Percentiles rank a stretch among this genome's conserved stretches.
Conservation (phyloP, 2,329 filamentous ascomycete genomes). For the Trichoderma aggressivum region DNA sequence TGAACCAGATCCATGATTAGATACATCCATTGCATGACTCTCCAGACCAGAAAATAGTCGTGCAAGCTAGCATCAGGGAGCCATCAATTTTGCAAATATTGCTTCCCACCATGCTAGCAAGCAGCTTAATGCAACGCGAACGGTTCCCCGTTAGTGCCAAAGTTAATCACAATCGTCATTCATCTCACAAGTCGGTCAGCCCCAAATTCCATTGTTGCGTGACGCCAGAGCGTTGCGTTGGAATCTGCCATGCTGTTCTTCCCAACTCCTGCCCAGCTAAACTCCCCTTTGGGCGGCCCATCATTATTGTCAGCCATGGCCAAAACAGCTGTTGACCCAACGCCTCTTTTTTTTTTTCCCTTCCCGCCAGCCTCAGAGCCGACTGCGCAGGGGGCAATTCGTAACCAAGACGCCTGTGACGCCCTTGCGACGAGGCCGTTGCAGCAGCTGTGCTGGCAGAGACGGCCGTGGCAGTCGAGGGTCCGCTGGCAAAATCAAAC, state of each 20-base stretch:
- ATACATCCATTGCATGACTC: background rate
- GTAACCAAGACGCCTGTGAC: background rate
- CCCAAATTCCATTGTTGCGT: conserved; percentile 1
- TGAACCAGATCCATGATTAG: background rate
- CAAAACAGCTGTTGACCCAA: background rate
- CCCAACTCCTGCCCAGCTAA: too few species aligned
- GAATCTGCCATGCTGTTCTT: background rate
- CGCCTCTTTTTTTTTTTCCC: background rate
- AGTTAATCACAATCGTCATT: conserved; percentile 7
- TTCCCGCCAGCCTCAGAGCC: background rate
- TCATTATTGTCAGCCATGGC: background rate
- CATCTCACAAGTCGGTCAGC: background rate
- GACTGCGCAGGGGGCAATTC: background rate
- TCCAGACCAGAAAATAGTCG: background rate
- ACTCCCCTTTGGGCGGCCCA: background rate
- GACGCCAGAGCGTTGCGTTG: background rate
- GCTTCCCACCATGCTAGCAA: background rate
- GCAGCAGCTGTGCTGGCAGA: background rate
- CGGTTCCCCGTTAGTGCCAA: background rate
- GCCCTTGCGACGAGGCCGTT: background rate
- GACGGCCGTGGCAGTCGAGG: background rate
- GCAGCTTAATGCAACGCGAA: background rate
- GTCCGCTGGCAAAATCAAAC: background rate
- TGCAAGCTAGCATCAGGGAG: background rate
- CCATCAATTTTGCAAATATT: background rate